phyloP scores from a whole-genome alignment of 2,329 filamentous ascomycete species.

The Ascochyta rabiei region DNA sequence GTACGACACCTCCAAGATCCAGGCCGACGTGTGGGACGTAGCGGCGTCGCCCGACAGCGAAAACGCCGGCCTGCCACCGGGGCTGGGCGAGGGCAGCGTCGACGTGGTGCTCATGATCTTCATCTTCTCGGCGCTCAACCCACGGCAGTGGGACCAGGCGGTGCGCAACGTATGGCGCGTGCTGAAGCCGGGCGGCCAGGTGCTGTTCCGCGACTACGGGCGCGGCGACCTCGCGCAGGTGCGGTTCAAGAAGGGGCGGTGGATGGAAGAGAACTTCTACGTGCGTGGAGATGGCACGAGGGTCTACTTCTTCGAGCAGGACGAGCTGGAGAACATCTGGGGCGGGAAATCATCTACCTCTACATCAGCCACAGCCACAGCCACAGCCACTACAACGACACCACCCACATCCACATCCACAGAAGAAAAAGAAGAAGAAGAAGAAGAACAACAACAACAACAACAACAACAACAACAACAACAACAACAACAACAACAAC shows the following conservation, averaged over 20 bases:
- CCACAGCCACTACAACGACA: too few species aligned
- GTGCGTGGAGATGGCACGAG: slow-evolving; percentile 92
- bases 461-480: background rate
- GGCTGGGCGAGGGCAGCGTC: slow-evolving; percentile 76
- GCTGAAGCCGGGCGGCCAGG: slow-evolving; percentile 89
- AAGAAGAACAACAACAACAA: background rate
- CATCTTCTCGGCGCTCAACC: slow-evolving; percentile 91
- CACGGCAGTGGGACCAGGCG: slow-evolving; percentile 81
- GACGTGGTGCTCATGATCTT: slow-evolving; percentile 96
- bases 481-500: background rate
- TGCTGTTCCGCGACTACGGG: slow-evolving; percentile 96
- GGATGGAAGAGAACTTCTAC: slow-evolving; percentile 96
- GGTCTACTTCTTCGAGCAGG: slow-evolving; percentile 95
- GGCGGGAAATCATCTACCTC: slow-evolving; percentile 47
- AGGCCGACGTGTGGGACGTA: slow-evolving; percentile 95
- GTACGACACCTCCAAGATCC: slow-evolving; percentile 74
- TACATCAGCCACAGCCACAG: background rate
- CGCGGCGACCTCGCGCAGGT: slow-evolving; percentile 95
- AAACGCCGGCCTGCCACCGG: slow-evolving; percentile 70
- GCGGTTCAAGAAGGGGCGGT: slow-evolving; percentile 92
- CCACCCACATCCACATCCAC: background rate
- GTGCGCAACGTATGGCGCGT: slow-evolving; percentile 80
- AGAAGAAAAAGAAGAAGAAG: background rate
- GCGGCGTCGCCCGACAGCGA: slow-evolving; percentile 58
- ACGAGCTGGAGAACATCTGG: slow-evolving; percentile 84